phyloP scores from a whole-genome alignment of 208 protist species.

The Dictyostelium gargantuum region DNA sequence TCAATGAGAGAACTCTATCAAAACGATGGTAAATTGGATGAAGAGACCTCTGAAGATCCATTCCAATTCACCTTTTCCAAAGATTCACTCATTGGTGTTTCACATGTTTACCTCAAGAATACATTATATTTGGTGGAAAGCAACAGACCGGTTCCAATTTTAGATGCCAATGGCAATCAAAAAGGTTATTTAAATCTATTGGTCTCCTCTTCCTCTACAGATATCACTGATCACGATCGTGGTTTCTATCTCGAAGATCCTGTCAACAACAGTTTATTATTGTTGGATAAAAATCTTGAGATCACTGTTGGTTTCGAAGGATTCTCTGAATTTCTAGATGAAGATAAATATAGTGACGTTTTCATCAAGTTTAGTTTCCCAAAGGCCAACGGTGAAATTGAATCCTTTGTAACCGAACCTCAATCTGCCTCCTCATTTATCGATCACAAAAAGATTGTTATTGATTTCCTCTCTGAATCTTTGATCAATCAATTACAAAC shows the following conservation, averaged over 20 bases:
- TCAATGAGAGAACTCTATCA: conserved; percentile 70
- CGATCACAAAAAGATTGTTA: conserved; percentile 21
- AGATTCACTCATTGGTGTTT: conserved; percentile 52
- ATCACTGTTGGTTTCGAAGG: conserved; percentile 4
- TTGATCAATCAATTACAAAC: conserved; percentile 37
- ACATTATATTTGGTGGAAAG: conserved; percentile 35
- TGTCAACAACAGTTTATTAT: neutral
- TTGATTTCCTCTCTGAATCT: neutral
- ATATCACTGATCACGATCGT: neutral
- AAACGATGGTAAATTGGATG: conserved; percentile 40
- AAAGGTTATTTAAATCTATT: conserved; percentile 43
- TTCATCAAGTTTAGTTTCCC: conserved; percentile 13
- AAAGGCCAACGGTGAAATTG: neutral
- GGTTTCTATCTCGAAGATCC: neutral
- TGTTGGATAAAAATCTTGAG: neutral
- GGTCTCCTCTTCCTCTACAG: neutral
- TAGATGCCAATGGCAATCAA: conserved; percentile 42
- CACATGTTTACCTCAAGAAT: conserved; percentile 68
- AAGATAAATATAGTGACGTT: conserved; percentile 21
- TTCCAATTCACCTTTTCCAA: conserved; percentile 16
- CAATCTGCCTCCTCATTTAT: neutral
- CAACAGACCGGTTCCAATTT: conserved; percentile 36
- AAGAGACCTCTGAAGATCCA: neutral
- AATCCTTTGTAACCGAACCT: neutral
- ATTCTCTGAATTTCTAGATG: neutral